Base-by-base conservation (phyloP, 2,329 filamentous ascomycete species). In the Alternaria sp. region DNA sequence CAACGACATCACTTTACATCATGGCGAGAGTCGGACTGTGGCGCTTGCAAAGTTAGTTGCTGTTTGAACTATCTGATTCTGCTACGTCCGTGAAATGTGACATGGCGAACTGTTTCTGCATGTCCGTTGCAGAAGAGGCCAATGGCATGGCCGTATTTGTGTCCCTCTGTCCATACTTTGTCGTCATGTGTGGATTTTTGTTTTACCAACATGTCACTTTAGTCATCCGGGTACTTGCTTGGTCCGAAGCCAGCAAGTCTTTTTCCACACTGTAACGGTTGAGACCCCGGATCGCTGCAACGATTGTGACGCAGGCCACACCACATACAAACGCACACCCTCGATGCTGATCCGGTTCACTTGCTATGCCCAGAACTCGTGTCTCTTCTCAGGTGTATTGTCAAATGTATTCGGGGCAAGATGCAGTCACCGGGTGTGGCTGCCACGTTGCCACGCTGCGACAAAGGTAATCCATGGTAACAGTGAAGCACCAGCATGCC, bases 1-100 rank as follows among this genome's bases (percentile, higher is more conserved):
- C 62, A 68, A 41, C 40, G 18, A 65, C 55, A 63, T 64, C 53
- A 64, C 61, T 44, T 46, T 57, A 60, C 61, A 64, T 68, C 63
- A 68, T 65, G 25, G 44, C 52, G 25, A n/a, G 45, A 57, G 6
- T 12, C 0, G 38, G 38, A n/a, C 22, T 18, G 53, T 34, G 55
- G 63, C 66, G 65, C 69, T 62, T 64, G 63, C 58, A 53, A 56
- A 18, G 28, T 25, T 27, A 49, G 40, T 14, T 56, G 32, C 20
- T 55, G 49, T 59, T 67, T 67, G 57, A 62, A 38, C 45, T 43
- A 41, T 49, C 16, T 38, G 7, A 59, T 59, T 30, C 57, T 64
- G 65, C 71, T 54, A 65, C 63, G 44, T 48, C 50, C 49, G 12
- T 9, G 16, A n/a, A 38, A n/a, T n/a, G 34, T 38, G 54, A 50